Evolutionary conservation across 2,329 filamentous ascomycete species (phyloP).

Genomic region (Knoxdaviesia capensis): DNA sequence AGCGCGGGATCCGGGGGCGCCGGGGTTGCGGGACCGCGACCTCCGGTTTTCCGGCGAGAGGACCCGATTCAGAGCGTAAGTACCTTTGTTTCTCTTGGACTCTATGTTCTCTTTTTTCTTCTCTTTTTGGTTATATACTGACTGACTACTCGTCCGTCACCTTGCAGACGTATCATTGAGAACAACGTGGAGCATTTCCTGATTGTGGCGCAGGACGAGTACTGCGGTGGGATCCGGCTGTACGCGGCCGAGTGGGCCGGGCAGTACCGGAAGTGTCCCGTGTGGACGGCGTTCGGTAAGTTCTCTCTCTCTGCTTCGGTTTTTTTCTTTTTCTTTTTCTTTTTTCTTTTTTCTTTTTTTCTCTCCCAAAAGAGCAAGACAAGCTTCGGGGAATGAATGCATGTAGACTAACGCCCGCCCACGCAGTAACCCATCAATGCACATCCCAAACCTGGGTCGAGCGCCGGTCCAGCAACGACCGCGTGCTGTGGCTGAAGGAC

Average conservation of each 20-base stretch:
- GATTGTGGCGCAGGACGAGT: slow-evolving; percentile 29
- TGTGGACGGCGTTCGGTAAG: slow-evolving; percentile 45
- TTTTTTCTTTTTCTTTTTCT: too few species aligned
- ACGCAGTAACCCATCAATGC: slow-evolving; percentile 30
- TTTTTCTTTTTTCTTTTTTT: too few species aligned
- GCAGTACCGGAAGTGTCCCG: slow-evolving; percentile 29
- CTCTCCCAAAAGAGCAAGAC: too few species aligned
- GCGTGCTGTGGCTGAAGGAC: slow-evolving; percentile 27
- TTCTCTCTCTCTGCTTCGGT: neutral
- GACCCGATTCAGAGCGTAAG: neutral
- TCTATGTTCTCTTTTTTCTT: slow-evolving; percentile 1
- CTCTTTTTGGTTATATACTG: slow-evolving; percentile 3
- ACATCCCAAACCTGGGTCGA: slow-evolving; percentile 28
- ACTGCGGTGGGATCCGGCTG: slow-evolving; percentile 28
- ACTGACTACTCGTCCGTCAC: neutral
- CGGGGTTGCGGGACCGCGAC: neutral
- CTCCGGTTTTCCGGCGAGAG: neutral
- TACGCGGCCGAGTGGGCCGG: slow-evolving; percentile 36
- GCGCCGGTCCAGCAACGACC: slow-evolving; percentile 19
- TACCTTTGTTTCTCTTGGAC: neutral
- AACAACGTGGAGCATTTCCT: slow-evolving; percentile 32
- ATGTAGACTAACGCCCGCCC: neutral
- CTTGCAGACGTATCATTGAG: slow-evolving; percentile 30
- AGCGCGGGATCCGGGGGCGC: neutral
- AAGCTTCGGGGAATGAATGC: neutral